Evolutionary conservation across 2,329 filamentous ascomycete genomes (phyloP), one percentile per base, ranked within the genome.

Genomic region (Gnomoniopsis smithogilvyi): DNA sequence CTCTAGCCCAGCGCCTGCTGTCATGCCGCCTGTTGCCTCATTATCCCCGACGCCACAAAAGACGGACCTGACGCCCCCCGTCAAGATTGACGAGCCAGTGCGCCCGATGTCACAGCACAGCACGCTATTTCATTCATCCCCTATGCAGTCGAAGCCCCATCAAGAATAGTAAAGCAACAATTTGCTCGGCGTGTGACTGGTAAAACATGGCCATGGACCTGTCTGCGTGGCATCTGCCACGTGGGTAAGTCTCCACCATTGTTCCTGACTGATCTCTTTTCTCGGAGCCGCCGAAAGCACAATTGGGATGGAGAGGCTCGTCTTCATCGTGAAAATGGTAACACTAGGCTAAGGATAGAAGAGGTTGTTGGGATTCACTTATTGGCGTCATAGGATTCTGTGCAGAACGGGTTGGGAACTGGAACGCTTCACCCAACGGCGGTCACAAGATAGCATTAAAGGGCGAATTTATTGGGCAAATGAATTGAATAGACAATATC

Each of bases 41-140:
- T 68, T 89, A 51, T 81, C 83, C 11, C 86, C 86, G 0, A 83
- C 80, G 46, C 79, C 81, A 2, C 78, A 78, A 15, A 76, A 80
- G 58, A 80, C 82, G 63, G 84, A 85, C 59, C 68, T 86, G 53
- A 84, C 82, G 17, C 85, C 86, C 24, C 86, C 85, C 2, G 76
- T 84, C 64, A 86, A 89, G 73, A 75, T 77, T 45, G 64, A 71
- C 3, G 75, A 78, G 57, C 60, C 53, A 45, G 45, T 34, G 41
- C 53, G 60, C 21, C 60, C 60, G 3, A 46, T 56, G 22, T 56
- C 57, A 21, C 60, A 53, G 30, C 45, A 54, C 41, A 52, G 33
- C 57, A 24, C 43, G 36, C 45, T 56, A 30, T 36, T 54, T 17
- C 33, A 51, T 12, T 54, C 56, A 10, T 59, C 56, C 2, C 56